Conservation (phyloP, 768 basidiomycete genomes). For the Crassisporium funariophilum region DNA sequence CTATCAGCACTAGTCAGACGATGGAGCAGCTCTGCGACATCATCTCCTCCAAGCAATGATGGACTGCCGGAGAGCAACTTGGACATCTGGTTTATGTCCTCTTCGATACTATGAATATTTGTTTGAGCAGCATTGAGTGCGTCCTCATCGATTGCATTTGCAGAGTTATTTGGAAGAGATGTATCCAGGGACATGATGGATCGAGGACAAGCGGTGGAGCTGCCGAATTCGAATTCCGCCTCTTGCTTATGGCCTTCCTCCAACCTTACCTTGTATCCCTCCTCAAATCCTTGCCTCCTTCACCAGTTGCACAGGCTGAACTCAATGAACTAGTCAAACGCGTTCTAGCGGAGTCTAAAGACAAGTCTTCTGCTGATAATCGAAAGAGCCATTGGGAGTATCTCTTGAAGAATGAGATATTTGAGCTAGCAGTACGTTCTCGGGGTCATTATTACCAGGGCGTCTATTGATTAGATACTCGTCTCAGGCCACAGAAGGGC, state of each 20-base stretch:
- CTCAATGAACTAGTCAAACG: constrained; percentile 54
- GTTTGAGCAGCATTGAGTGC: constrained; percentile 6
- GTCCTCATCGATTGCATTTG: not conserved
- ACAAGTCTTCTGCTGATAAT: constrained; percentile 54
- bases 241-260: constrained; percentile 48
- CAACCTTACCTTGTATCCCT: constrained; percentile 52
- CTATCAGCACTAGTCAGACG: constrained; percentile 59
- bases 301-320: constrained; percentile 46
- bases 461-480: not conserved
- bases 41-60: constrained; percentile 33
- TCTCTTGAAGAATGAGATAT: constrained; percentile 69
- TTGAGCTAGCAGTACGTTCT: constrained; percentile 65
- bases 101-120: too few relatives aligned
- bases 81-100: too few relatives aligned
- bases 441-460: not conserved
- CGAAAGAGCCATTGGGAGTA: constrained; percentile 77
- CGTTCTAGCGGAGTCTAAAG: constrained; percentile 44
- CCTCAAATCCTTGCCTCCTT: constrained; percentile 52
- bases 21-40: constrained; percentile 54
- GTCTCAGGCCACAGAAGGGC: constrained; percentile 65
- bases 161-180: constrained; percentile 1
- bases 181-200: constrained; percentile 20
- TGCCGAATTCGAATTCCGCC: constrained; percentile 25
- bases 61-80: constrained; percentile 13
- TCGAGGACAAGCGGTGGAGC: constrained; percentile 25